phyloP scores from a whole-genome alignment of 2,329 filamentous ascomycete genomes.

The Immersiporthe knoxdaviesiana region DNA sequence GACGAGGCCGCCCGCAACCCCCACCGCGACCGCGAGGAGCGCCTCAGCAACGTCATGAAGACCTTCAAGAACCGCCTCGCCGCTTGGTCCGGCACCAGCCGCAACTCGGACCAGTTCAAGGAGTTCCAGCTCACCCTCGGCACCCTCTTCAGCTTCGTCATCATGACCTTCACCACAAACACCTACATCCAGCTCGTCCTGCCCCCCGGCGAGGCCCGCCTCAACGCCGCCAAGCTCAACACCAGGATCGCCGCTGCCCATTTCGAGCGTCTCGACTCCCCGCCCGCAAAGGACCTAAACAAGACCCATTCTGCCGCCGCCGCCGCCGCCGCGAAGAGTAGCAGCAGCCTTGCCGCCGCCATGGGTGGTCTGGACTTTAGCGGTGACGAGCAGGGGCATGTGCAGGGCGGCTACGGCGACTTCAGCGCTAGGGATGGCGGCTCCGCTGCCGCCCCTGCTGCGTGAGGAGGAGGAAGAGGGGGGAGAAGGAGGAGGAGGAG shows the following conservation, averaged over 20 bases:
- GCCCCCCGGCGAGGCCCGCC: slow-evolving; percentile 86
- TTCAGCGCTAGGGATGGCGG: slow-evolving; percentile 12
- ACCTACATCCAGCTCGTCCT: slow-evolving; percentile 94
- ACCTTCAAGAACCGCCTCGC: slow-evolving; percentile 89
- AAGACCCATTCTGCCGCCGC: slow-evolving; percentile 3
- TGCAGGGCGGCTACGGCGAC: slow-evolving; percentile 22
- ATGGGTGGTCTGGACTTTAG: slow-evolving; percentile 25
- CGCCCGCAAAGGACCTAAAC: slow-evolving; percentile 39
- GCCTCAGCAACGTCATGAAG: slow-evolving; percentile 95
- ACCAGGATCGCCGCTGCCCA: slow-evolving; percentile 83
- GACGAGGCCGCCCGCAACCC: slow-evolving; percentile 78
- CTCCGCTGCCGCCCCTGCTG: slow-evolving; percentile 27
- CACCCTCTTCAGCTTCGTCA: slow-evolving; percentile 85
- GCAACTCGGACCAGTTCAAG: slow-evolving; percentile 79
- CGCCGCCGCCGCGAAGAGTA: not conserved
- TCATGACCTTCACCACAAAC: slow-evolving; percentile 94
- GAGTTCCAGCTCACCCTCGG: slow-evolving; percentile 80
- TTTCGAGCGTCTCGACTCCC: slow-evolving; percentile 71
- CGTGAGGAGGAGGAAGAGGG: not conserved
- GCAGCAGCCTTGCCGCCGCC: slow-evolving; percentile 9
- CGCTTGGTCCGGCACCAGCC: slow-evolving; percentile 78
- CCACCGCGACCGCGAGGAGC: slow-evolving; percentile 89
- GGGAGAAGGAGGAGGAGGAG: too few species aligned
- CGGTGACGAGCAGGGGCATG: slow-evolving; percentile 25
- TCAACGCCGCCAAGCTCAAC: slow-evolving; percentile 89